Percentiles rank a stretch among this genome's conserved stretches.
Conservation (phyloP, 2,329 filamentous ascomycete genomes). For the Fusarium dlaminii region DNA sequence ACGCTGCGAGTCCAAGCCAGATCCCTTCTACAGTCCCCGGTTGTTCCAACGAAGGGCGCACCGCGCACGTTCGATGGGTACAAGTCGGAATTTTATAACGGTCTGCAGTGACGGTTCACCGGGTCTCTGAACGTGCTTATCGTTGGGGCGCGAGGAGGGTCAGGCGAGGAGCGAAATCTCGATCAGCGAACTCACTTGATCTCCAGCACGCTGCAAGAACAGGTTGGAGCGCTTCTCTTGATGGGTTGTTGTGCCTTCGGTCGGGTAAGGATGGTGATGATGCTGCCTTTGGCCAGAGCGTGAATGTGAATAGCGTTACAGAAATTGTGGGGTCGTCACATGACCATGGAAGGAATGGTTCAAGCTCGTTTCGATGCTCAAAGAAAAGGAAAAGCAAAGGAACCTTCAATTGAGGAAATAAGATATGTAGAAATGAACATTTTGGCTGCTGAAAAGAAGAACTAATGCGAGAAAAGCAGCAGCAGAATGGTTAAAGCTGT, state of each 20-base stretch:
- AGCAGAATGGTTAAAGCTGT: background rate
- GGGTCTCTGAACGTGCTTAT: background rate
- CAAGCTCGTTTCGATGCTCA: background rate
- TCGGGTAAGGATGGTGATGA: background rate
- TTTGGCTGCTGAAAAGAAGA: background rate
- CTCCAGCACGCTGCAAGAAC: conserved; percentile 18
- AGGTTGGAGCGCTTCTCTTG: background rate
- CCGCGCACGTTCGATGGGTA: conserved; percentile 11
- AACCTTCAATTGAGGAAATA: fast-evolving
- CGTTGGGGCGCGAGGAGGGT: background rate
- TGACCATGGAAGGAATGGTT: background rate
- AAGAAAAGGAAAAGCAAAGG: fast-evolving
- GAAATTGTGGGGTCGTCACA: background rate
- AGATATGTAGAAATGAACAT: fast-evolving
- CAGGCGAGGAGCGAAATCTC: background rate
- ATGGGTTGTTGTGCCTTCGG: background rate
- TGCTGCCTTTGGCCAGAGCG: background rate
- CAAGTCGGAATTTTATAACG: conserved; percentile 25
- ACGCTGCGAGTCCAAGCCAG: conserved; percentile 4
- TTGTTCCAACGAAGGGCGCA: conserved; percentile 15
- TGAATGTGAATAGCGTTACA: background rate
- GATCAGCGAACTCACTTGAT: background rate
- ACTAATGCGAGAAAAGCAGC: background rate
- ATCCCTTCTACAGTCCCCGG: conserved; percentile 15
- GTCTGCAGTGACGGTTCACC: background rate